Base-by-base conservation (phyloP, 1,284 basidiomycete genomes). In the Tylopilus orsonianus region DNA sequence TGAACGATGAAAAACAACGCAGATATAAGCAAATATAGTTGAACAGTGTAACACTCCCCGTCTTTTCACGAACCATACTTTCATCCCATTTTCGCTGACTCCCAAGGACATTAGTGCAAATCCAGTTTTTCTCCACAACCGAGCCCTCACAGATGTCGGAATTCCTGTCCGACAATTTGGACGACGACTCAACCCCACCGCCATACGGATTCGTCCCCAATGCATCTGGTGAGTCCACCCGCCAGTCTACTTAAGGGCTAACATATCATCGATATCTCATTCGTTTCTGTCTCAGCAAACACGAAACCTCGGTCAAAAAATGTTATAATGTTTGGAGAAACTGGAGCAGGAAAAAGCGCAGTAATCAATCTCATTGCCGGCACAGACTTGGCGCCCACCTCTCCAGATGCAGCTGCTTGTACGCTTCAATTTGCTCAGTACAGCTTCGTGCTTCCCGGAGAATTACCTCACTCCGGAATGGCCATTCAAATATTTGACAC, bases 261-360 rank as follows among this genome's bases (percentile, higher is more conserved):
- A n/a, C n/a, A n/a, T n/a, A n/a, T n/a, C n/a, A n/a, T n/a, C n/a
- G n/a, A n/a, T n/a, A n/a, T n/a, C n/a, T n/a, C n/a, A n/a, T n/a
- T n/a, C n/a, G n/a, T n/a, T 30, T 18, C 9, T n/a, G 27, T n/a
- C 24, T 12, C 26, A 27, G 10, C 13, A 38, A 45, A 10, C 4
- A 16, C 13, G 10, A 40, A 27, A 9, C 1, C 24, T 0, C 14
- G 3, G 8, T 23, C n/a, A 0, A 38, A 34, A n/a, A 48, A 38
- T 6, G 20, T 48, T 8, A 33, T 48, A 16, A 9, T 48, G 10
- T 48, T 48, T 18, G 47, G 47, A 38, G 24, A 26, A 26, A 26
- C 24, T 8, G 24, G 24, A 8, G 24, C 24, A 8, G 24, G 24
- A 10, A 26, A 26, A 10, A 26, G 24, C 24, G 24, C 24, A 2